Evolutionary conservation across 768 basidiomycete genomes (phyloP), one percentile per base, ranked within the genome.

Genomic region (Dacryopinax primogenitus): DNA sequence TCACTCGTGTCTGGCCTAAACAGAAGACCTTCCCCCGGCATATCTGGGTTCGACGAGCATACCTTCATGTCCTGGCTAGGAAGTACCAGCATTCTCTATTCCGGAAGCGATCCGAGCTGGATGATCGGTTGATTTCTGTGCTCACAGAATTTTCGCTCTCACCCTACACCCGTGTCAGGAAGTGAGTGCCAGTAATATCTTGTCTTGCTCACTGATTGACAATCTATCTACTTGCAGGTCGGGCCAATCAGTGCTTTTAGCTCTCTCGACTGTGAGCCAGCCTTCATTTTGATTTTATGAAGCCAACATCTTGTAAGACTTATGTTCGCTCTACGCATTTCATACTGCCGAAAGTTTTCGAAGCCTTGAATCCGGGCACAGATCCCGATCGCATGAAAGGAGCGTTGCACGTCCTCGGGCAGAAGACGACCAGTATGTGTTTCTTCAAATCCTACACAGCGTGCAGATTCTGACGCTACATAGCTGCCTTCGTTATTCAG

Each of bases 1-100:
- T 58, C 3, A 58, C 51, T 3, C 51, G 51, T 32, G 12, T 83
- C 64, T 89, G 85, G 81, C 69, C 80, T 12, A 82, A 81, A 69
- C 91, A 92, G 75, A 86, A 85, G 71, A 81, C 85, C 64, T 90
- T 87, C 72, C 84, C 86, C 1, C 82, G 92, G 7, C 74, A 86
- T 30, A 84, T 88, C 9, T 85, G 86, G 72, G 73, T 90, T 58
- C 89, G 88, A 72, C 83, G 90, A 16, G 88, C 88, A 2, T 86
- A 89, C 69, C 78, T 87, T 9, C 90, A 89, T 74, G 87, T 89
- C 67, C 84, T 82, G 61, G 83, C 83, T 7, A 83, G 90, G 32
- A 76, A 90, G 35, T 88, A 88, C 71, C 84, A 90, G 80, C 85
- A 89, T 68, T 80, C 86, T 1, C 72, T 89, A 62, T 88, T 87